Base-by-base conservation (phyloP, 2,329 filamentous ascomycete genomes). In the Sporothrix schenckii region DNA sequence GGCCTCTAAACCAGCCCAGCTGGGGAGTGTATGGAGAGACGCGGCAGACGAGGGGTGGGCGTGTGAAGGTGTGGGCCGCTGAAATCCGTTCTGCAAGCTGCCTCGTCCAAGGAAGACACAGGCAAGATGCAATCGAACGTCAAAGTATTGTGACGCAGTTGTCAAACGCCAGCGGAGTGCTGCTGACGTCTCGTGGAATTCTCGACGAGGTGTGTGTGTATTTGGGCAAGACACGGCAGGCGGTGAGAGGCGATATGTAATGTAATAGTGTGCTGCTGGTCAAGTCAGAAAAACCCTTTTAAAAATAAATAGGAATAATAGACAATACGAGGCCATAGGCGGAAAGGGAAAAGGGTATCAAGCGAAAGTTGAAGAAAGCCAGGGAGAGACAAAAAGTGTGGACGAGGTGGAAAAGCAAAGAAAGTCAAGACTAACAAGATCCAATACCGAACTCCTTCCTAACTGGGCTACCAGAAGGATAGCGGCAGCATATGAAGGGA, bases 401-500 rank as follows among this genome's bases (percentile, higher is more conserved):
- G 61, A 21, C 63, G 39, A 66, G 66, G 66, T 30, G 52, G 30
- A 34, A 14, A 50, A 65, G 34, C 34, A 41, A 65, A 65, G 24
- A 65, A 65, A 50, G 5, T n/a, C 27, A 34, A 52, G 54, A 60
- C 66, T 49, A 68, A 68, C 53, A 61, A 44, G 30, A 65, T 47
- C 24, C 44, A 34, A 10, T 60, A 50, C 66, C 53, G 27, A 24
- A 41, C 61, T 34, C 24, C 66, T 54, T 60, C 53, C 53, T 52
- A 44, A 50, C 61, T n/a, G 61, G 44, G 61, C 61, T 65, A 65
- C 50, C 68, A 60, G 21, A 19, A 52, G 21, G 30, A 53, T 27
- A n/a, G 39, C 69, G 60, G 39, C 61, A 50, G 69, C 63, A 61
- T 70, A 53, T 21, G 44, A 47, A 54, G 44, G 24, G 44, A 61